phyloP scores from a whole-genome alignment of 208 protist species.

The Novymonas esmeraldas region DNA sequence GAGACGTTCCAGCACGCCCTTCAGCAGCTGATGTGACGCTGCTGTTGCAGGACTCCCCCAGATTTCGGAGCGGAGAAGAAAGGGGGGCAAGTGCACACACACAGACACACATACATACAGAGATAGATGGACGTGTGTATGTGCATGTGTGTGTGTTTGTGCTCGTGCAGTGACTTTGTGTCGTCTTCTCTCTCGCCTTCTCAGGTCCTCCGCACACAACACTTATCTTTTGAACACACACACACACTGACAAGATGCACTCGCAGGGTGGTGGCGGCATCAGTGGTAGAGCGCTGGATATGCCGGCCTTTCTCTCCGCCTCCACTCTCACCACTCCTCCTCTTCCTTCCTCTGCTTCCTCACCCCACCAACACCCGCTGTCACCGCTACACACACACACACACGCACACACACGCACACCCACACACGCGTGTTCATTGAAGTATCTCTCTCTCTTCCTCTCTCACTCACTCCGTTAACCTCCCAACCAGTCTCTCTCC shows the following conservation, averaged over 20 bases:
- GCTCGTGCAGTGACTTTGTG: no score
- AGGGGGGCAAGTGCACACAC: background rate
- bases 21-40: conserved; percentile 22
- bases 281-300: no score
- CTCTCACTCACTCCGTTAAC: background rate
- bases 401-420: background rate
- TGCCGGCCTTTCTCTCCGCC: no score
- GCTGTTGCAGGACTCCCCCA: background rate
- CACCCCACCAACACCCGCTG: background rate
- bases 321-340: background rate
- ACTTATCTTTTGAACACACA: background rate
- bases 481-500: background rate
- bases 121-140: no score
- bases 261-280: no score
- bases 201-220: background rate
- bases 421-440: background rate
- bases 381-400: background rate
- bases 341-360: background rate
- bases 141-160: no score
- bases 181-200: background rate
- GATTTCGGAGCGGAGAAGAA: background rate
- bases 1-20: conserved; percentile 40
- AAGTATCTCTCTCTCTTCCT: background rate
- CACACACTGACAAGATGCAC: background rate
- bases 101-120: no score